Evolutionary conservation across 805 yeast genomes (phyloP).

Genomic region (Myxozyma udenii): DNA sequence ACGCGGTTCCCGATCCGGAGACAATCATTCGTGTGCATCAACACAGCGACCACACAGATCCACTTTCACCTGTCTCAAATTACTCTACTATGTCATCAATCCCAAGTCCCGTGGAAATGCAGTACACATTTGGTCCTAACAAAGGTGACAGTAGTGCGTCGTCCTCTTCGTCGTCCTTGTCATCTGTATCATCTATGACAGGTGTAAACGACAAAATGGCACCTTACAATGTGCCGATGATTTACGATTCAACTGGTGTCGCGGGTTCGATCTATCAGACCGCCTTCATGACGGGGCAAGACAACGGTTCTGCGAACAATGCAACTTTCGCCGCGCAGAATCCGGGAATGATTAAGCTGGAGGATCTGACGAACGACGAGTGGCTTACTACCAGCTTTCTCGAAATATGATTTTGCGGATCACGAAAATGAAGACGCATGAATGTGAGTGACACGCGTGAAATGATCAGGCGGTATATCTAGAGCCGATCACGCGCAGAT

Average conservation of each 20-base stretch:
- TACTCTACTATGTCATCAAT: conserved; percentile 15
- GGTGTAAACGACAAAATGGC: too few relatives aligned
- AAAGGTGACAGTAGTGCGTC: background rate
- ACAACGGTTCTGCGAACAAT: too few relatives aligned
- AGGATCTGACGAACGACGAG: background rate
- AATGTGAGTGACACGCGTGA: too few relatives aligned
- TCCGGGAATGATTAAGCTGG: background rate
- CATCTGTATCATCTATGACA: background rate
- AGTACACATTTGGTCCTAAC: background rate
- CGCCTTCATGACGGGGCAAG: too few relatives aligned
- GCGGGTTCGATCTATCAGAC: too few relatives aligned
- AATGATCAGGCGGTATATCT: too few relatives aligned
- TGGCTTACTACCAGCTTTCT: background rate
- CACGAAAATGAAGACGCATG: too few relatives aligned
- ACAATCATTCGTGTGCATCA: conserved; percentile 19
- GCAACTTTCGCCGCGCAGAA: too few relatives aligned
- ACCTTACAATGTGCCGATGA: too few relatives aligned
- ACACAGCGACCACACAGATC: background rate
- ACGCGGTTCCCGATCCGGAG: conserved; percentile 14
- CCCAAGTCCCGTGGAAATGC: conserved; percentile 16
- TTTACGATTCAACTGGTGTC: too few relatives aligned
- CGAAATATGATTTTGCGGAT: too few relatives aligned
- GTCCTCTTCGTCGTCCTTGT: background rate
- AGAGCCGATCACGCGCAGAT: too few relatives aligned
- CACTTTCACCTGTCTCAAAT: conserved; percentile 27